Percentiles rank a stretch among this genome's conserved stretches.
These are phyloP conservation scores for Whalleya microplaca DNA, from an alignment of 2,329 filamentous ascomycete species.

Conservation along the genomic window DNA sequence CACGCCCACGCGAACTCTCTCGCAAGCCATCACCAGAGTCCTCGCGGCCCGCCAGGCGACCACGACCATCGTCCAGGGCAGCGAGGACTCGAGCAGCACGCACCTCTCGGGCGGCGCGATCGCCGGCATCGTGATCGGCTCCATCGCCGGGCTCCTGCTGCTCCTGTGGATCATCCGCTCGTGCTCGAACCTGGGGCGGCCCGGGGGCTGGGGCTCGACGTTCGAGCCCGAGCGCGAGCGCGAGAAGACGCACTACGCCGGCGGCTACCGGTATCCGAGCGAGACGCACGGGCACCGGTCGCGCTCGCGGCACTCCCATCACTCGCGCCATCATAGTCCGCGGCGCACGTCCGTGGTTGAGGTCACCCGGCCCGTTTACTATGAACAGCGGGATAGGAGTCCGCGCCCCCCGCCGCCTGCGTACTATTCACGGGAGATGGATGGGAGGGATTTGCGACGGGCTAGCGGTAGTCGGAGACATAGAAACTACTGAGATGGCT, in stretches of 20 bases:
- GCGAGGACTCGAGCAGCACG: conserved; percentile 24
- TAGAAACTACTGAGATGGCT: conserved; percentile 13
- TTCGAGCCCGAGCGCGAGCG: conserved; percentile 33
- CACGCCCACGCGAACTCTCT: conserved; percentile 29
- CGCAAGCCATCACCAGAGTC: conserved; percentile 27
- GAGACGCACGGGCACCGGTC: conserved; percentile 26
- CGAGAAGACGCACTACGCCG: conserved; percentile 31
- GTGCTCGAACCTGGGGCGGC: conserved; percentile 44
- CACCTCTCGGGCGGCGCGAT: conserved; percentile 52
- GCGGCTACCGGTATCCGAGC: conserved; percentile 15
- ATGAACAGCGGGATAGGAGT: conserved; percentile 25
- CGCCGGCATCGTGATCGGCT: conserved; percentile 55
- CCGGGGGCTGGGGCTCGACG: conserved; percentile 30
- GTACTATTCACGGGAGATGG: conserved; percentile 22
- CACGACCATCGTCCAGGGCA: conserved; percentile 29
- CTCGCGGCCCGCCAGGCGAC: conserved; percentile 34
- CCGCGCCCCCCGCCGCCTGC: conserved; percentile 29
- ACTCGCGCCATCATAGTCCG: conserved; percentile 14
- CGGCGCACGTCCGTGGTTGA: conserved; percentile 26
- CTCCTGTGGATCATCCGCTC: conserved; percentile 52
- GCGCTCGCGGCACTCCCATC: conserved; percentile 26
- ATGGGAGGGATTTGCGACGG: conserved; percentile 25
- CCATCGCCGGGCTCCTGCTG: conserved; percentile 49
- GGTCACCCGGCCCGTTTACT: conserved; percentile 26
- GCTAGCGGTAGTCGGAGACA: conserved; percentile 29